A percentile compares a stretch with the other conserved stretches of the same genome.
Evolutionary conservation across 2,329 filamentous ascomycete genomes (phyloP).

Genomic region (Aspergillus tamarii): DNA sequence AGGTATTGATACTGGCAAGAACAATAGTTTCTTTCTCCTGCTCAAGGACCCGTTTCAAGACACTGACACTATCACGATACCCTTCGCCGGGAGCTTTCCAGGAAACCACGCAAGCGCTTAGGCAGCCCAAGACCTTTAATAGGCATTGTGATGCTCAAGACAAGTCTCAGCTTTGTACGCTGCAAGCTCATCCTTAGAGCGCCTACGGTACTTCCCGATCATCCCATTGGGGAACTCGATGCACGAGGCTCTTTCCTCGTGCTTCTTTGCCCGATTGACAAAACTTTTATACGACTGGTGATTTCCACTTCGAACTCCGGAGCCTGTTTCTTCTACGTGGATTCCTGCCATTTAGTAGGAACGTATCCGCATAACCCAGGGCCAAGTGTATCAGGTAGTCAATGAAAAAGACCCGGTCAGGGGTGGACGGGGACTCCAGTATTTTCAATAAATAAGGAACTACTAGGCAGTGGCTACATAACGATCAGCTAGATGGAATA

Average conservation of each 20-base stretch:
- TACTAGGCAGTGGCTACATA: constrained; percentile 6
- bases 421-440: not conserved
- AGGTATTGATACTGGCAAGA: too few species aligned
- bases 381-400: not conserved
- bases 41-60: constrained; percentile 1
- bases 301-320: not conserved
- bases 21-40: too few species aligned
- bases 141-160: not conserved
- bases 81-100: not conserved
- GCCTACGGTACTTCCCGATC: not conserved
- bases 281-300: not conserved
- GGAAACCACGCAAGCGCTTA: constrained; percentile 14
- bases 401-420: not conserved
- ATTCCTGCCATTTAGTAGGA: not conserved
- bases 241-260: not conserved
- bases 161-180: constrained; percentile 7
- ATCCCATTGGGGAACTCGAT: not conserved
- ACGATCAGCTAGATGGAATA: constrained; percentile 6
- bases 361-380: not conserved
- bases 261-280: not conserved
- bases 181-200: constrained; percentile 2
- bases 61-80: not conserved
- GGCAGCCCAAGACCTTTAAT: constrained; percentile 8
- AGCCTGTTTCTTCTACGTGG: not conserved
- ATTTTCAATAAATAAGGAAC: not conserved